Conservation (phyloP, 192 early-diverging fungal species). For the Rhizophagus clarus region DNA sequence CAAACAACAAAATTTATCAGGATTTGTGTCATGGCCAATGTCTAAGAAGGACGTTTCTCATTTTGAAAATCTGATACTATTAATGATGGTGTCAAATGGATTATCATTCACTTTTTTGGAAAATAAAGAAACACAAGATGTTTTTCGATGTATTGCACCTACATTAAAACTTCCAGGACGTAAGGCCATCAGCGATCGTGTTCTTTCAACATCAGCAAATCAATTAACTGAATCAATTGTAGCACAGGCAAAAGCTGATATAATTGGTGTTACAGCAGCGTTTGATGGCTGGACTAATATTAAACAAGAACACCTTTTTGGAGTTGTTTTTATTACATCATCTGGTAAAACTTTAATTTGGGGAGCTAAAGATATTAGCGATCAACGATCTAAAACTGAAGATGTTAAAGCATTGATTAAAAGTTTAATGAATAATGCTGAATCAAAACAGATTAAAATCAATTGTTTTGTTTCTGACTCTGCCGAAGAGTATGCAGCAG, state of each 20-base stretch:
- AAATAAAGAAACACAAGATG: background rate
- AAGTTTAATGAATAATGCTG: conserved; percentile 14
- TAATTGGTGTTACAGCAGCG: background rate
- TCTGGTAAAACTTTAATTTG: background rate
- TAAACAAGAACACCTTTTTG: conserved; percentile 12
- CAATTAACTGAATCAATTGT: background rate
- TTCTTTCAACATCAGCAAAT: background rate
- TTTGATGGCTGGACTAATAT: conserved; percentile 19
- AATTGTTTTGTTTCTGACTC: conserved; percentile 20
- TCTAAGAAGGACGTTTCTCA: background rate
- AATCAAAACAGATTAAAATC: conserved; percentile 10
- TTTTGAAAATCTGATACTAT: background rate
- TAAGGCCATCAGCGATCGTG: background rate
- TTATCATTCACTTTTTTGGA: background rate
- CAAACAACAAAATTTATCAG: background rate
- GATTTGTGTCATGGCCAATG: background rate
- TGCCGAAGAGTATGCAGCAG: conserved; percentile 1
- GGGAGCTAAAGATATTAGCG: background rate
- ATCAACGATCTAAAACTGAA: conserved; percentile 1
- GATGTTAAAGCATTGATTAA: background rate
- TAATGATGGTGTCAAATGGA: background rate
- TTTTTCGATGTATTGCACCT: background rate
- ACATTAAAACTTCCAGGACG: background rate
- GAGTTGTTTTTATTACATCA: conserved; percentile 13
- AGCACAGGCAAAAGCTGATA: background rate